Evolutionary conservation across 2,329 filamentous ascomycete genomes (phyloP), one percentile per base, ranked within the genome.

Genomic region (Neonectria neomacrospora): DNA sequence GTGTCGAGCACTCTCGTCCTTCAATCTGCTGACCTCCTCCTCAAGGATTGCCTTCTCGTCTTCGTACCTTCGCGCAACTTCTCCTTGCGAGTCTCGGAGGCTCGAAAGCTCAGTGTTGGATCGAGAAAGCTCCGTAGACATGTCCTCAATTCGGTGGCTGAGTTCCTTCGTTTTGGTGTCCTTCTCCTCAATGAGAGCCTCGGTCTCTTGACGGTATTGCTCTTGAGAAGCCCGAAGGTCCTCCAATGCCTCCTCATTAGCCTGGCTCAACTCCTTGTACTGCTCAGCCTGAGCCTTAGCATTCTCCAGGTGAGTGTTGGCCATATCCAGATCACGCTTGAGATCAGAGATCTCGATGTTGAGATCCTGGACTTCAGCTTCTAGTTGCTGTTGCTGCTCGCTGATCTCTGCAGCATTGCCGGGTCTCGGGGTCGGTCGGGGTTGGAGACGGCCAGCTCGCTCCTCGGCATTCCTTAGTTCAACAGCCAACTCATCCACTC

Each of bases 401-500:
- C 75, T 75, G 41, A 79, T 74, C 28, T 83, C 80, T n/a, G 78
- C 71, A 37, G 75, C 72, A 47, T 80, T 75, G 22, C 82, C 83
- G 5, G 86, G 81, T 66, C 90, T 83, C 2, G 90, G 85, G 1
- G 89, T 92, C 5, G 91, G 90, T 60, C 91, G 88, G n/a, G 93
- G 91, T 68, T 96, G 93, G 58, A 97, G 83, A 30, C 94, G 87
- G 69, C 92, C 90, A 6, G 92, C 86, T 54, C 94, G 91, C 78
- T 98, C 96, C 76, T 98, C 94, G 0, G 94, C 93, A 73, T 91
- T 94, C 70, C 91, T 91, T 26, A 98, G 83, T 75, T 98, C 93
- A 60, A 96, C 91, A 26, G 90, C 91, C 58, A 99, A 81, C 79
- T 98, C 95, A 68, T 97, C 92, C 3, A 97, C 93, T 61, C 94